Percentiles rank a stretch among this genome's conserved stretches.
Conservation (phyloP, 495 filamentous ascomycete species). For the Lindgomyces ingoldianus region DNA sequence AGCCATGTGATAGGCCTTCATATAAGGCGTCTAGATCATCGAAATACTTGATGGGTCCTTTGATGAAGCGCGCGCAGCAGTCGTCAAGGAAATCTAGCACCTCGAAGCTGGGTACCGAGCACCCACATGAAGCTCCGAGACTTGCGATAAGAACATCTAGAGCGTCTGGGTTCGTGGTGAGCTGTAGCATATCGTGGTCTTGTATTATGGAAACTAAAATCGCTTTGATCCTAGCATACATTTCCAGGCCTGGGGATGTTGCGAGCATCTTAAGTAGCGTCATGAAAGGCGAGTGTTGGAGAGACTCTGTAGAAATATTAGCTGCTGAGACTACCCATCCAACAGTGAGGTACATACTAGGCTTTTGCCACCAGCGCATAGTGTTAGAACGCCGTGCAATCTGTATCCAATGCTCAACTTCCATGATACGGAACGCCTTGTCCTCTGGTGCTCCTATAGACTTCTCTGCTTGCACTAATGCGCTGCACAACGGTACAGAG, state of each 20-base stretch:
- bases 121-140: slow-evolving; percentile 42
- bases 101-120: slow-evolving; percentile 23
- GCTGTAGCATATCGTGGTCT: slow-evolving; percentile 55
- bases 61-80: slow-evolving; percentile 68
- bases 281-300: slow-evolving; percentile 64
- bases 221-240: slow-evolving; percentile 46
- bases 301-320: slow-evolving; percentile 36
- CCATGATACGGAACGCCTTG: slow-evolving; percentile 57
- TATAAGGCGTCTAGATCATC: slow-evolving; percentile 43
- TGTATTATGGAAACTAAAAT: slow-evolving; percentile 53
- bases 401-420: slow-evolving; percentile 72
- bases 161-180: slow-evolving; percentile 45
- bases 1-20: neutral
- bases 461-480: slow-evolving; percentile 57
- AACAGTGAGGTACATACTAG: slow-evolving; percentile 47
- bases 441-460: slow-evolving; percentile 54
- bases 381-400: slow-evolving; percentile 75
- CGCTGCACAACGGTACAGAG: slow-evolving; percentile 67
- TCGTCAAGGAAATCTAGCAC: slow-evolving; percentile 75
- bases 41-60: slow-evolving; percentile 72
- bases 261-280: slow-evolving; percentile 58
- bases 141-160: slow-evolving; percentile 57
- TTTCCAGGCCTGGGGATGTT: slow-evolving; percentile 46
- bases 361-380: slow-evolving; percentile 79
- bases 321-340: neutral